Base-by-base conservation (phyloP, 768 basidiomycete genomes). In the Mycena olivaceomarginata region DNA sequence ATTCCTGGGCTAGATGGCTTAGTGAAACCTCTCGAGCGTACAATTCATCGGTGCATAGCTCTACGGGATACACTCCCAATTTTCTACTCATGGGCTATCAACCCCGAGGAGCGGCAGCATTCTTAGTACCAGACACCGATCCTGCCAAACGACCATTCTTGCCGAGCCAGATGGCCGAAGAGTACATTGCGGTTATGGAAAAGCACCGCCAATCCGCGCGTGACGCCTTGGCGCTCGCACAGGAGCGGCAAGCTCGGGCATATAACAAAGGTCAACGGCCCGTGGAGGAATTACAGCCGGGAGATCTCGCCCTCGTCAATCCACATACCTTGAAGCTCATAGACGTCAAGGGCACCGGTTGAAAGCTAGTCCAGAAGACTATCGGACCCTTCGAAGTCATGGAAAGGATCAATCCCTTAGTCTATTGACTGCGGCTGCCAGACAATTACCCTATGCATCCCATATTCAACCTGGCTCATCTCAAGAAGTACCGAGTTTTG, bases 51-150 rank as follows among this genome's bases (percentile, higher is more conserved):
- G 31, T 31, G 2, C 31, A 31, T 31, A 31, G 31, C 31, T 82
- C 84, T 1, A 87, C 85, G 2, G 72, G 72, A 0, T 67, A 79
- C 20, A 59, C 83, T 0, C 87, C 85, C 0, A 77, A 83, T 46
- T 83, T 81, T 60, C 71, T 86, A 0, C 79, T 86, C 22, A 22
- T 83, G 43, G 85, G 86, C 0, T 87, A 81, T 45, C 37, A 80
- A 20, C 84, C 85, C 0, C 31, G 69, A 22, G 63, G 72, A 45
- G 59, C 25, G 25, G 67, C 64, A 15, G 75, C 77, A 31, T 62
- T 65, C 4, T 18, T 74, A 18, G 11, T 78, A 18, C 72, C 78
- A 2, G 20, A 11, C 9, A 2, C 67, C 22, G 75, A 70, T 37
- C 68, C 51, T 1, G 72, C 71, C 1, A 25, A 6, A 0, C 77